phyloP scores from a whole-genome alignment of 2,329 filamentous ascomycete genomes.

The Colletotrichum sp. region DNA sequence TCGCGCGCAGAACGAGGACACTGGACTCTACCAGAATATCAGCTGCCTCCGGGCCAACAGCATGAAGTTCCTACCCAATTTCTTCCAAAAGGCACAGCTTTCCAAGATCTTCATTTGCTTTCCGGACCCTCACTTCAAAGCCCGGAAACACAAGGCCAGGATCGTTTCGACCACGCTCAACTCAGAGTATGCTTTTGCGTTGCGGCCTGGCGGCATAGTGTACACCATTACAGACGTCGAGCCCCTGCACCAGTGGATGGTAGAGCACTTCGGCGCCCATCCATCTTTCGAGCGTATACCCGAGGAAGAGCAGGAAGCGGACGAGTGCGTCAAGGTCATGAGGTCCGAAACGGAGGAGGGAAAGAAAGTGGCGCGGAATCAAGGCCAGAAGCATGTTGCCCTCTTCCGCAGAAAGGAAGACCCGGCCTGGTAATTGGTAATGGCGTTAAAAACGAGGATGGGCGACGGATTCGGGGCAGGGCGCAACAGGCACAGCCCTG shows the following conservation, averaged over 20 bases:
- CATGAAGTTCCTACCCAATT: constrained; percentile 99
- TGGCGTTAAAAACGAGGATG: no score
- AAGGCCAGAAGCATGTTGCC: constrained; percentile 89
- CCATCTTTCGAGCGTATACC: constrained; percentile 79
- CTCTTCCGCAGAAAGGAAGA: constrained; percentile 83
- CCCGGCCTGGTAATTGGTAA: constrained; percentile 78
- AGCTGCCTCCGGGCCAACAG: constrained; percentile 90
- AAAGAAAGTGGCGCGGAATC: constrained; percentile 93
- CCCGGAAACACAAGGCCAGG: constrained; percentile 93
- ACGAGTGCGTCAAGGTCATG: constrained; percentile 79
- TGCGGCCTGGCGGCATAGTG: constrained; percentile 82
- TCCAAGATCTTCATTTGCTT: constrained; percentile 97
- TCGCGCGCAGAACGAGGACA: constrained; percentile 65
- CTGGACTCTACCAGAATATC: constrained; percentile 78
- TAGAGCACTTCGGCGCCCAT: constrained; percentile 80
- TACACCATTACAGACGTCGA: constrained; percentile 99
- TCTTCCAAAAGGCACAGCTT: constrained; percentile 83
- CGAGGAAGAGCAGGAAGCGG: constrained; percentile 69
- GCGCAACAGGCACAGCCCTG: background rate
- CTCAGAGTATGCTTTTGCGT: constrained; percentile 90
- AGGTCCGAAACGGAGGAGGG: constrained; percentile 90
- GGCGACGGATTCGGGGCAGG: background rate
- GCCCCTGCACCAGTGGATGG: constrained; percentile 93
- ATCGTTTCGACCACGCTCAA: constrained; percentile 90
- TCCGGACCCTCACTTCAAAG: constrained; percentile 97